A percentile compares a stretch with the other conserved stretches of the same genome.
These are phyloP conservation scores for Sphaerobolus stellatus DNA, from an alignment of 1,284 basidiomycete species.

Conservation along the genomic window DNA sequence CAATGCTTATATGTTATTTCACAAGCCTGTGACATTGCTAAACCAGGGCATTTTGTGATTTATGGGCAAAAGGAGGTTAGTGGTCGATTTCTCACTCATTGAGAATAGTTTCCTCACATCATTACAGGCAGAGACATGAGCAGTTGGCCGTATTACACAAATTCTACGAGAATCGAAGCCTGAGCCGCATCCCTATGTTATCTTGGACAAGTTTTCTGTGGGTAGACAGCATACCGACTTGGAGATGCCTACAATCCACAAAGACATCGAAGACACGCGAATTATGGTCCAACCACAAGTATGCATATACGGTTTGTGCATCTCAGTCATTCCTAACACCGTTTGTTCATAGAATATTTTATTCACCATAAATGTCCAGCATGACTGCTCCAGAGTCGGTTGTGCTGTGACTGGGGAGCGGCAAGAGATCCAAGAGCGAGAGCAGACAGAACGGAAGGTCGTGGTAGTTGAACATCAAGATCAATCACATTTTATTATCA, in stretches of 20 bases:
- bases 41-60: too few relatives aligned
- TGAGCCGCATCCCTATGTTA: not conserved
- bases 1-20: too few relatives aligned
- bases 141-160: too few relatives aligned
- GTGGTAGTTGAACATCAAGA: not conserved
- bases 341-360: not conserved
- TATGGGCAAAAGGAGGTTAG: too few relatives aligned
- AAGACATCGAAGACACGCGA: not conserved
- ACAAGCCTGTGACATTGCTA: too few relatives aligned
- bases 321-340: not conserved
- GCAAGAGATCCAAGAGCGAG: slow-evolving; percentile 1
- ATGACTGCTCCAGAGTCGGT: slow-evolving; percentile 3
- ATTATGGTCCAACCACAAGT: not conserved
- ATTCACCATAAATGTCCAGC: slow-evolving; percentile 9
- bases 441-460: not conserved
- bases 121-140: too few relatives aligned
- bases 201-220: not conserved
- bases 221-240: slow-evolving; percentile 1
- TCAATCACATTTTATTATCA: slow-evolving; percentile 5
- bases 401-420: not conserved
- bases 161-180: not conserved
- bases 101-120: too few relatives aligned
- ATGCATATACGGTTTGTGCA: not conserved
- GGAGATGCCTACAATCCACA: slow-evolving; percentile 4
- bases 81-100: too few relatives aligned